These are phyloP conservation scores for Fusarium palustre DNA, from an alignment of 2,329 filamentous ascomycete species.

Conservation along the genomic window DNA sequence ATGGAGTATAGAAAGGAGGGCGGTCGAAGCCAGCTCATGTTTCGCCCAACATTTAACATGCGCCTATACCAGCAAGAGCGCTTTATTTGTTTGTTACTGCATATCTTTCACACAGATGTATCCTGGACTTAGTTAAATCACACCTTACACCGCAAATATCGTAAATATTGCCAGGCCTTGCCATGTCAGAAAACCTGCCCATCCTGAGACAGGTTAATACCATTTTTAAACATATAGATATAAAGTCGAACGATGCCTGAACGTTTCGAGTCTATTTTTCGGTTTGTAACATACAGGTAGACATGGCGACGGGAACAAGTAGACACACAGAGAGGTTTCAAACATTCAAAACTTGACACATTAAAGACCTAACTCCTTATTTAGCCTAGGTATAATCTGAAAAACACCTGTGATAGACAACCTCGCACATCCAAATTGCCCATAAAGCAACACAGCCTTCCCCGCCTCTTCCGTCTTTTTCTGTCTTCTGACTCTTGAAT, in stretches of 20 bases:
- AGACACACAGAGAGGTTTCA: background rate
- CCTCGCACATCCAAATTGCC: slow-evolving; percentile 38
- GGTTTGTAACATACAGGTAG: background rate
- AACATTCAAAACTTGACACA: slow-evolving; percentile 16
- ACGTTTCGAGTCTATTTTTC: background rate
- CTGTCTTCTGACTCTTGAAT: slow-evolving; percentile 27
- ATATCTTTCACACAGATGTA: background rate
- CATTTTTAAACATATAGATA: background rate
- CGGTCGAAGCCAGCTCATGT: background rate
- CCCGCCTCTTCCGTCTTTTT: slow-evolving; percentile 3
- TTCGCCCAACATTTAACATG: background rate
- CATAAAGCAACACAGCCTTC: slow-evolving; percentile 17
- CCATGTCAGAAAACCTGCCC: background rate
- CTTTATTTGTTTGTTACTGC: background rate
- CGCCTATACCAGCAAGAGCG: background rate
- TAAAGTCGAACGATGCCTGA: background rate
- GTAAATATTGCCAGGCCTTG: background rate
- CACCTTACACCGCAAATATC: background rate
- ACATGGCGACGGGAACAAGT: background rate
- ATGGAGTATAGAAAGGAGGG: background rate
- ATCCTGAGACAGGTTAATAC: too few species aligned
- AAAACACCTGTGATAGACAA: slow-evolving; percentile 40
- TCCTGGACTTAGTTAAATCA: background rate
- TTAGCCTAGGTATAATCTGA: slow-evolving; percentile 48
- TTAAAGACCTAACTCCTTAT: slow-evolving; percentile 38